phyloP scores from a whole-genome alignment of 805 yeast genomes.

The Diddensiella transvaalensis region DNA sequence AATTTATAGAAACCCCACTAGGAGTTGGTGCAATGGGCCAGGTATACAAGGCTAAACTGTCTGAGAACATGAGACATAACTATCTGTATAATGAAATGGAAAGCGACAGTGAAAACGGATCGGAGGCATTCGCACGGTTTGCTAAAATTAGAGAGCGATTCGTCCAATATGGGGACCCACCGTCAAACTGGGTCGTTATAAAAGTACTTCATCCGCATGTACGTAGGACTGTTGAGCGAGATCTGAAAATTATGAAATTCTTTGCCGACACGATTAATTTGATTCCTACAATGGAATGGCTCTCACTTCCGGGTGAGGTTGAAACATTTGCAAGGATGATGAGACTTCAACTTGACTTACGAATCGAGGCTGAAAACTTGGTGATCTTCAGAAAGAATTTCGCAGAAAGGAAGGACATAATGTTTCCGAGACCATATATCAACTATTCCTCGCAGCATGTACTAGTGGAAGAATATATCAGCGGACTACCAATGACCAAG shows the following conservation, averaged over 20 bases:
- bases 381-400: slow-evolving; percentile 69
- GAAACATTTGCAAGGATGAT: slow-evolving; percentile 80
- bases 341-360: slow-evolving; percentile 82
- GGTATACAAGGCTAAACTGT: slow-evolving; percentile 72
- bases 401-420: slow-evolving; percentile 51
- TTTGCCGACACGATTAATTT: slow-evolving; percentile 68
- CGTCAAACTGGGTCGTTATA: slow-evolving; percentile 60
- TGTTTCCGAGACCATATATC: slow-evolving; percentile 75
- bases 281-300: slow-evolving; percentile 97
- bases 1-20: slow-evolving; percentile 67
- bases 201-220: slow-evolving; percentile 92
- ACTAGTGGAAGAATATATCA: slow-evolving; percentile 78
- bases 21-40: slow-evolving; percentile 99
- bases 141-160: slow-evolving; percentile 6
- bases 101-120: background rate
- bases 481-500: slow-evolving; percentile 77
- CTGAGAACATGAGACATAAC: slow-evolving; percentile 9
- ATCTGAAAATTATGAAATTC: slow-evolving; percentile 74
- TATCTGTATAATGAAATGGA: slow-evolving; percentile 18
- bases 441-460: slow-evolving; percentile 64
- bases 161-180: slow-evolving; percentile 9
- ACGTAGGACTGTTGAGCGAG: slow-evolving; percentile 66
- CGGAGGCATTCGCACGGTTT: background rate
- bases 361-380: slow-evolving; percentile 85
- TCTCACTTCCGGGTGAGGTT: slow-evolving; percentile 91